Conservation (phyloP, 306 rosid genomes). For the apple (Malus domestica) region ASM211411v1 NC_041791.1:8623001-8623500, state of each 20-base stretch:
- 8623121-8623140: conserved; percentile 67
- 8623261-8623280: conserved; percentile 83
- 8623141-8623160: conserved; percentile 55
- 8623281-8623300: conserved; percentile 58
- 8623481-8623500: too few relatives aligned
- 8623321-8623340: conserved; percentile 74
- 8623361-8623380: conserved; percentile 73
- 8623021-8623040: background rate
- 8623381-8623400: background rate
- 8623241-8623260: conserved; percentile 69
- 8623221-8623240: conserved; percentile 79
- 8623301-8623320: conserved; percentile 44
- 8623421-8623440: too few relatives aligned
- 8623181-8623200: conserved; percentile 73
- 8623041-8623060: conserved; percentile 53
- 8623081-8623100: conserved; percentile 42
- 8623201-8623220: conserved; percentile 85
- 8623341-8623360: conserved; percentile 71
- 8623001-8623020: too few relatives aligned
- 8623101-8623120: conserved; percentile 40
- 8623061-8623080: conserved; percentile 82
- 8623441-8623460: too few relatives aligned
- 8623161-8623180: conserved; percentile 53
- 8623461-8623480: too few relatives aligned
- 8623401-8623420: too few relatives aligned